phyloP scores from a whole-genome alignment of 1,284 basidiomycete species.

The Polyporus tsugae region DNA sequence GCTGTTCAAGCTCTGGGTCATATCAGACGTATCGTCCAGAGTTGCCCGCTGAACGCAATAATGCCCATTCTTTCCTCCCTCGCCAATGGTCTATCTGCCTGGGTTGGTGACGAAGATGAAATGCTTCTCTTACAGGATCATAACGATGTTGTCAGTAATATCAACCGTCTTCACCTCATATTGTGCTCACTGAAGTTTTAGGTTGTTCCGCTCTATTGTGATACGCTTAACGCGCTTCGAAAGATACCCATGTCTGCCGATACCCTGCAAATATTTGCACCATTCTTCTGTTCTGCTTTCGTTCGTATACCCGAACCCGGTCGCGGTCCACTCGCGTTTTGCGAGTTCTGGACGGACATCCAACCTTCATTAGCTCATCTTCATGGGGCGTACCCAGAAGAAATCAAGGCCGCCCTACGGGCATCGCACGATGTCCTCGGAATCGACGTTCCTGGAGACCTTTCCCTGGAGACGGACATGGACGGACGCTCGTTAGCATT shows the following conservation, averaged over 20 bases:
- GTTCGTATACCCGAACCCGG: slow-evolving; percentile 53
- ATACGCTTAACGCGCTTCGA: slow-evolving; percentile 48
- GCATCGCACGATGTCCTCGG: slow-evolving; percentile 32
- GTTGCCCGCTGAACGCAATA: slow-evolving; percentile 36
- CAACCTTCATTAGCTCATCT: slow-evolving; percentile 21
- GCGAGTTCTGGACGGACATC: slow-evolving; percentile 31
- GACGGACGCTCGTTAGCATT: slow-evolving; percentile 11
- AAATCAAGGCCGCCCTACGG: slow-evolving; percentile 31
- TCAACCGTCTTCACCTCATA: not conserved
- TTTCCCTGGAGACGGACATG: slow-evolving; percentile 26
- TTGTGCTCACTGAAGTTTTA: slow-evolving; percentile 35
- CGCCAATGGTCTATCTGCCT: slow-evolving; percentile 52
- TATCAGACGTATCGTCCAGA: slow-evolving; percentile 45
- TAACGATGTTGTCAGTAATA: slow-evolving; percentile 53
- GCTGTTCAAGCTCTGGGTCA: slow-evolving; percentile 36
- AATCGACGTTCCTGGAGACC: slow-evolving; percentile 18
- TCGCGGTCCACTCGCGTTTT: slow-evolving; percentile 57
- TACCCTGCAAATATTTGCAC: slow-evolving; percentile 48
- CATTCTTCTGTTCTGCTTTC: slow-evolving; percentile 58
- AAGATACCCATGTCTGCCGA: slow-evolving; percentile 47
- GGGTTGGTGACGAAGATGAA: slow-evolving; percentile 58
- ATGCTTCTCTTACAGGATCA: slow-evolving; percentile 53
- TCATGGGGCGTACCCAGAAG: slow-evolving; percentile 26
- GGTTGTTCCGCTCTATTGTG: slow-evolving; percentile 56
- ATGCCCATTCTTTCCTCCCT: slow-evolving; percentile 46